Evolutionary conservation across 129 eudicot species (phyloP).

Genomic region (Helianthus tuberosus): DNA sequence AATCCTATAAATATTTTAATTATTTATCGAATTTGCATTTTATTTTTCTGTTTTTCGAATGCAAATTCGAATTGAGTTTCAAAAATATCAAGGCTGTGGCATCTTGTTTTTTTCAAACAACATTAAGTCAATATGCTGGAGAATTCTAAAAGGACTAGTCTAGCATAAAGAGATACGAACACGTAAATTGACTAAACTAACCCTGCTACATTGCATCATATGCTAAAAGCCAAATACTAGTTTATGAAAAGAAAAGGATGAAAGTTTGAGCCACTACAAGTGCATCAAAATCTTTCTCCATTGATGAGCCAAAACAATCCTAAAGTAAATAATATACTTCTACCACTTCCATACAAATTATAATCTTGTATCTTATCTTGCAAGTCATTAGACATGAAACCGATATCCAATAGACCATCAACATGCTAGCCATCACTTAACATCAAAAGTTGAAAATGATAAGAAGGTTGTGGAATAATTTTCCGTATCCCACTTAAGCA

Average conservation of each 20-base stretch:
- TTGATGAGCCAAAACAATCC: slow-evolving; percentile 22
- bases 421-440: slow-evolving; percentile 2
- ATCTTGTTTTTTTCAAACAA: not conserved
- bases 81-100: not conserved
- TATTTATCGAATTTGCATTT: not conserved
- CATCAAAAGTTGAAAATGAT: not conserved
- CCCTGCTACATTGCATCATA: slow-evolving; percentile 6
- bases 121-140: not conserved
- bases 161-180: not conserved
- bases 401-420: not conserved
- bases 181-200: not conserved
- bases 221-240: not conserved
- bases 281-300: slow-evolving; percentile 23
- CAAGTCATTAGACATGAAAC: slow-evolving; percentile 2
- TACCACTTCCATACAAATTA: not conserved
- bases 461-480: too few relatives aligned
- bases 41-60: not conserved
- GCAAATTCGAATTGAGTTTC: not conserved
- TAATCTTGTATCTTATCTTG: slow-evolving; percentile 7
- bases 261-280: not conserved
- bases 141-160: slow-evolving; percentile 19
- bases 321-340: slow-evolving; percentile 2
- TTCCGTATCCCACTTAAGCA: not conserved
- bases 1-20: not conserved
- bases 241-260: not conserved